Percentiles rank a stretch among this genome's conserved stretches.
These are phyloP conservation scores for Ophiosphaerella narmari DNA, from an alignment of 2,329 filamentous ascomycete species.

Conservation along the genomic window DNA sequence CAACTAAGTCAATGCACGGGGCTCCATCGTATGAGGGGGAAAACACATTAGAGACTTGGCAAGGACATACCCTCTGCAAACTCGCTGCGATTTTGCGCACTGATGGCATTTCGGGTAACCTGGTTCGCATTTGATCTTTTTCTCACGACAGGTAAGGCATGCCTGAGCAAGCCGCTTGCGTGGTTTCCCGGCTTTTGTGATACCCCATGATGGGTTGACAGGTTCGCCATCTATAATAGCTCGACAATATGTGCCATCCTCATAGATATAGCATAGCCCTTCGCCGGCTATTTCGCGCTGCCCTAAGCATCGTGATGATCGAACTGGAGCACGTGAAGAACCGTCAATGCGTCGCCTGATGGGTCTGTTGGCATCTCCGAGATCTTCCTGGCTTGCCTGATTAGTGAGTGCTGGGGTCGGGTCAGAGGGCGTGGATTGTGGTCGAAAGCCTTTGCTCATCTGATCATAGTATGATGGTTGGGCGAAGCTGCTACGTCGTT, in stretches of 20 bases:
- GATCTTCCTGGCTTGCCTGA: slow-evolving; percentile 32
- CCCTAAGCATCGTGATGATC: slow-evolving; percentile 42
- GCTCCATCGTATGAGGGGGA: slow-evolving; percentile 7
- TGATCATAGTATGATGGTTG: slow-evolving; percentile 28
- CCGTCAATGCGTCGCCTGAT: slow-evolving; percentile 41
- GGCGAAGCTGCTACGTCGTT: slow-evolving; percentile 28
- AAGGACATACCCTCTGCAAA: slow-evolving; percentile 68
- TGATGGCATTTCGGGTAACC: slow-evolving; percentile 86
- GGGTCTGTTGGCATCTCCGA: slow-evolving; percentile 33
- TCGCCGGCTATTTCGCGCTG: slow-evolving; percentile 71
- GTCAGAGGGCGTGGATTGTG: slow-evolving; percentile 34
- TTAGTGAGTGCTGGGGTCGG: slow-evolving; percentile 14
- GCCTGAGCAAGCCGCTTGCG: slow-evolving; percentile 88
- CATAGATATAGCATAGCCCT: slow-evolving; percentile 83
- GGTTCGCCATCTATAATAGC: slow-evolving; percentile 82
- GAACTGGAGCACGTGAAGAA: slow-evolving; percentile 38
- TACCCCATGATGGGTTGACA: slow-evolving; percentile 90
- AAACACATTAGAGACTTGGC: neutral
- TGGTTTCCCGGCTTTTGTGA: slow-evolving; percentile 92
- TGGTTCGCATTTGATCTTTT: slow-evolving; percentile 97
- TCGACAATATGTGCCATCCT: slow-evolving; percentile 81
- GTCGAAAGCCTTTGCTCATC: slow-evolving; percentile 23
- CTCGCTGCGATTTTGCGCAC: slow-evolving; percentile 86
- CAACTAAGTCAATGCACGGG: slow-evolving; percentile 27
- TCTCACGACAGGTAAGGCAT: slow-evolving; percentile 91